These are phyloP conservation scores for Taphrina pruni DNA, from an alignment of 1,139 yeast species.

Conservation along the genomic window DNA sequence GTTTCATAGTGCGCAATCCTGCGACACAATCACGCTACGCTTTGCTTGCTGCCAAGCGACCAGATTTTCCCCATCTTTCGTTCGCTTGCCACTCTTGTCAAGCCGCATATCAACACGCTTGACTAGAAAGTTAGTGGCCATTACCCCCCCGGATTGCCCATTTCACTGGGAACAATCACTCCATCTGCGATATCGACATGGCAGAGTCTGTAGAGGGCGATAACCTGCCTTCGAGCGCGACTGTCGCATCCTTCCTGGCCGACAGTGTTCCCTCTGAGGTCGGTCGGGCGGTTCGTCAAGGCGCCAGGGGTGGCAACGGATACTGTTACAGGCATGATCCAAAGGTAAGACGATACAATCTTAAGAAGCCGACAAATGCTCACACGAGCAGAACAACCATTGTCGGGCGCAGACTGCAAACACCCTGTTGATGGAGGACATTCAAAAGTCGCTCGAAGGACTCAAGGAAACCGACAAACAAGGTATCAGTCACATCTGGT, in stretches of 20 bases:
- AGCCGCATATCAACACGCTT: neutral
- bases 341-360: neutral
- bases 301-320: conserved; percentile 34
- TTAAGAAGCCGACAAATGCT: neutral
- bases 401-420: conserved; percentile 69
- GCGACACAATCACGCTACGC: conserved; percentile 22
- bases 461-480: conserved; percentile 69
- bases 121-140: neutral
- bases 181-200: neutral
- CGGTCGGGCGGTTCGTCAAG: conserved; percentile 38
- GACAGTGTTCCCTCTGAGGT: conserved; percentile 32
- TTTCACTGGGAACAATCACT: too few species aligned
- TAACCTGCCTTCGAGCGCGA: conserved; percentile 1
- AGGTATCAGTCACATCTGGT: conserved; percentile 77
- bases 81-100: neutral
- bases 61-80: neutral
- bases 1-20: conserved; percentile 3
- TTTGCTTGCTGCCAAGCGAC: neutral
- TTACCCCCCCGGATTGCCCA: too few species aligned
- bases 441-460: conserved; percentile 57
- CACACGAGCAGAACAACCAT: conserved; percentile 72
- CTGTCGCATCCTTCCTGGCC: conserved; percentile 33
- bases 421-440: conserved; percentile 65
- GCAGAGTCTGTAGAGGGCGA: neutral
- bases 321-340: conserved; percentile 39